Base-by-base conservation (phyloP, 2,329 filamentous ascomycete genomes). In the Arthrobotrys sinensis region DNA sequence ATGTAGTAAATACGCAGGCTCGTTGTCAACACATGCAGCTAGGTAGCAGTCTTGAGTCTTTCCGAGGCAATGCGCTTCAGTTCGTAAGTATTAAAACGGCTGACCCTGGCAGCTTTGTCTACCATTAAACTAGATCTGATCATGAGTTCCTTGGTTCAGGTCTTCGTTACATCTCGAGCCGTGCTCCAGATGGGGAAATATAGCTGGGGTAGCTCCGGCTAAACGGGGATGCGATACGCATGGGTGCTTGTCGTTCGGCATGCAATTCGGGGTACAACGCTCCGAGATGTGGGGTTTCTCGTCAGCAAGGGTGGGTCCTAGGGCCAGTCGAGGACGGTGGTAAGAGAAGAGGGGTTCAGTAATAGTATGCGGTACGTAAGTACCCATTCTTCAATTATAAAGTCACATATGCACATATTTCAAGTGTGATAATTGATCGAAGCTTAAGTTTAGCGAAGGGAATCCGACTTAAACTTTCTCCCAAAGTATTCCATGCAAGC, bases 131-230 rank as follows among this genome's bases (percentile, higher is more conserved):
- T 34, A 28, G 55, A 24, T 28, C 55, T 60, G 36, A 43, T 60
- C 36, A 60, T 60, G 36, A 60, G 55, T 60, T 60, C 55, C 55
- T 43, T 60, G 55, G 55, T 60, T 43, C 55, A 60, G 24, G 52
- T 57, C 38, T 38, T 32, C 16, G 52, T 57, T 57, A 16, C 34
- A 73, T 50, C 50, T 76, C 72, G 65, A 76, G 65, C 64, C 64
- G 71, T 68, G 55, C 72, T 40, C 72, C 65, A 55, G 7, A 77
- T 66, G 32, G n/a, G 50, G 73, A 62, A 60, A 28, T 14, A 19
- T 45, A 62, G 28, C 73, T 53, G 52, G 66, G 64, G 60, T 66
- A 36, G 73, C 48, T 52, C 73, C 73, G 73, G 73, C 40, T 77
- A 77, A 77, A 76, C 36, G 64, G 34, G n/a, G 55, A 50, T n/a